A percentile compares a stretch with the other conserved stretches of the same genome.
Conservation (phyloP, 2,329 filamentous ascomycete species). For the Aulographum hederae region DNA sequence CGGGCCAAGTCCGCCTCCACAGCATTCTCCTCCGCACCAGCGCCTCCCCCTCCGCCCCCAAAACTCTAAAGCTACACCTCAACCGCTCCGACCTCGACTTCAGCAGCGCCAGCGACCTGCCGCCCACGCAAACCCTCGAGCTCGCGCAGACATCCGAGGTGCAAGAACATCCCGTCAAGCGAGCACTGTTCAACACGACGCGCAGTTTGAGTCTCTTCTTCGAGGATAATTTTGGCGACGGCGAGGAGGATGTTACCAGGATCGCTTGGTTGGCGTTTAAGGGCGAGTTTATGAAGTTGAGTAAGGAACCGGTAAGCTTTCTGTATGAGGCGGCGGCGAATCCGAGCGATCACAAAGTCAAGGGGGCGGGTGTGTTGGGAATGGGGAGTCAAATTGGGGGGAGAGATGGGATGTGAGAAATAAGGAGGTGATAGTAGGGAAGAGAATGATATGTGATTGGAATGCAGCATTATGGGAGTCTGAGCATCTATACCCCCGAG, state of each 20-base stretch:
- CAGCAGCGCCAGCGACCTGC: conserved; percentile 46
- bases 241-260: conserved; percentile 61
- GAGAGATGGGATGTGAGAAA: conserved; percentile 4
- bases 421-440: background rate
- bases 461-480: no score
- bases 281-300: conserved; percentile 81
- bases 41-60: conserved; percentile 49
- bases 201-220: conserved; percentile 72
- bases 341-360: conserved; percentile 59
- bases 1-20: conserved; percentile 83
- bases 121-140: conserved; percentile 57
- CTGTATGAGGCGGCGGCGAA: conserved; percentile 90
- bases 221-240: conserved; percentile 66
- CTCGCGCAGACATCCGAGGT: conserved; percentile 63
- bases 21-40: conserved; percentile 73
- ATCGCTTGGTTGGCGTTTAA: conserved; percentile 80
- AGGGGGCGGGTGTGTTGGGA: conserved; percentile 18
- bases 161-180: conserved; percentile 73
- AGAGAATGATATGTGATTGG: background rate
- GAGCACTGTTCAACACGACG: conserved; percentile 79
- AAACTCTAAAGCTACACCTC: conserved; percentile 69
- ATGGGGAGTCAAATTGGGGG: conserved; percentile 12
- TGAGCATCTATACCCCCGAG: no score
- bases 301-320: conserved; percentile 66
- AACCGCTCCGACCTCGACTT: conserved; percentile 87